phyloP scores from a whole-genome alignment of 1,284 basidiomycete species.

The Xerocomus amazonicus region DNA sequence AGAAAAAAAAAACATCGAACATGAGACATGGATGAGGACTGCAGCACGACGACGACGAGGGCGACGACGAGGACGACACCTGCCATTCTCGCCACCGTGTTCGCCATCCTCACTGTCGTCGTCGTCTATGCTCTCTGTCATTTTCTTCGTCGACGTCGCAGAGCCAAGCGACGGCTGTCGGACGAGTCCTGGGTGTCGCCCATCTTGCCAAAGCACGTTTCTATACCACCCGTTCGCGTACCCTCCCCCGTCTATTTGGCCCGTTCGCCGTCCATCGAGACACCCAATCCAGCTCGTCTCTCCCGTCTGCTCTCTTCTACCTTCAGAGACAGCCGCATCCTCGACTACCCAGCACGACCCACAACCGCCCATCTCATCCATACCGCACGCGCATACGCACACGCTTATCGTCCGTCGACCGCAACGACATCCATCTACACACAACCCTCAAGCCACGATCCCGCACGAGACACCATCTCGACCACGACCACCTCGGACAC shows the following conservation, averaged over 20 bases:
- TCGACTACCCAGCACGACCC: conserved; percentile 5
- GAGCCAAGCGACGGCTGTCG: conserved; percentile 24
- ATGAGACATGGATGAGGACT: no score
- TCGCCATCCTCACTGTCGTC: conserved; percentile 16
- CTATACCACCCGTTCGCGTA: conserved; percentile 15
- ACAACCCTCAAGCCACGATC: neutral
- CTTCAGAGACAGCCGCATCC: conserved; percentile 9
- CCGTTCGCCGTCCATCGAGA: conserved; percentile 21
- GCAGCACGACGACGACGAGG: no score
- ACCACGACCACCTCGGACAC: conserved; percentile 28
- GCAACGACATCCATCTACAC: conserved; percentile 19
- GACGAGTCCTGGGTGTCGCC: conserved; percentile 31
- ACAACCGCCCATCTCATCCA: conserved; percentile 20
- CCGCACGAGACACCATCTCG: conserved; percentile 21
- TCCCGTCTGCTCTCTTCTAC: conserved; percentile 27
- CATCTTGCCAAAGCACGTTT: neutral
- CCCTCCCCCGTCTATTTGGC: conserved; percentile 24
- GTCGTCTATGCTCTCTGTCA: conserved; percentile 4
- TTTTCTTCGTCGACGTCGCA: conserved; percentile 10
- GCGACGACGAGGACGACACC: neutral
- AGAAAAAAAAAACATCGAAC: no score
- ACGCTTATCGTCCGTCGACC: conserved; percentile 17
- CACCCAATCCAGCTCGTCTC: conserved; percentile 9
- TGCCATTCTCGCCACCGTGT: conserved; percentile 13
- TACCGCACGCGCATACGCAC: conserved; percentile 16